Evolutionary conservation across 2,329 filamentous ascomycete species (phyloP).

Genomic region (Fusarium duplospermum): DNA sequence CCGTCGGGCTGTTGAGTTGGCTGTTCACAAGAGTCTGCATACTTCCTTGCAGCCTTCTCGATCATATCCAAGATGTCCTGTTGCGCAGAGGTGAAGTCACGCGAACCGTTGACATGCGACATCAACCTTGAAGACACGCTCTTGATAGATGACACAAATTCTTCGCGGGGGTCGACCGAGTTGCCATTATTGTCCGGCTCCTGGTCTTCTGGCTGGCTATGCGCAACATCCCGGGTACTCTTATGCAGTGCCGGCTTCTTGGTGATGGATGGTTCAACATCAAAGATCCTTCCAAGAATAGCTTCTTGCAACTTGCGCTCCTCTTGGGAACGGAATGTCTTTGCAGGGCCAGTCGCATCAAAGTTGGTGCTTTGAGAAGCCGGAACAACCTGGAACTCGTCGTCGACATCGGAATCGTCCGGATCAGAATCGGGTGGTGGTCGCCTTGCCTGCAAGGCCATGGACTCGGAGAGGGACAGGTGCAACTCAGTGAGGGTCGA

Average conservation of each 20-base stretch:
- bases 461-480: conserved; percentile 67
- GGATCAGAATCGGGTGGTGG: conserved; percentile 53
- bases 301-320: conserved; percentile 67
- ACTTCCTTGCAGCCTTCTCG: conserved; percentile 62
- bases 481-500: conserved; percentile 65
- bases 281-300: conserved; percentile 64
- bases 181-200: conserved; percentile 31
- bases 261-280: conserved; percentile 56
- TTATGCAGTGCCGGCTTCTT: conserved; percentile 50
- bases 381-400: conserved; percentile 63
- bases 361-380: conserved; percentile 46
- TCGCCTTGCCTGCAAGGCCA: conserved; percentile 58
- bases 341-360: conserved; percentile 57
- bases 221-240: conserved; percentile 32
- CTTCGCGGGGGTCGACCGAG: conserved; percentile 43
- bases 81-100: conserved; percentile 50
- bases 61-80: conserved; percentile 63
- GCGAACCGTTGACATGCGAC: conserved; percentile 53
- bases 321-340: conserved; percentile 61
- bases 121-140: conserved; percentile 58
- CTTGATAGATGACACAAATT: conserved; percentile 51
- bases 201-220: conserved; percentile 30
- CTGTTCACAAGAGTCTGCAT: conserved; percentile 55
- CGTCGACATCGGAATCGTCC: conserved; percentile 65
- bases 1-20: conserved; percentile 28